Evolutionary conservation across 2,329 filamentous ascomycete species (phyloP).

Genomic region (Cordyceps cicadae): DNA sequence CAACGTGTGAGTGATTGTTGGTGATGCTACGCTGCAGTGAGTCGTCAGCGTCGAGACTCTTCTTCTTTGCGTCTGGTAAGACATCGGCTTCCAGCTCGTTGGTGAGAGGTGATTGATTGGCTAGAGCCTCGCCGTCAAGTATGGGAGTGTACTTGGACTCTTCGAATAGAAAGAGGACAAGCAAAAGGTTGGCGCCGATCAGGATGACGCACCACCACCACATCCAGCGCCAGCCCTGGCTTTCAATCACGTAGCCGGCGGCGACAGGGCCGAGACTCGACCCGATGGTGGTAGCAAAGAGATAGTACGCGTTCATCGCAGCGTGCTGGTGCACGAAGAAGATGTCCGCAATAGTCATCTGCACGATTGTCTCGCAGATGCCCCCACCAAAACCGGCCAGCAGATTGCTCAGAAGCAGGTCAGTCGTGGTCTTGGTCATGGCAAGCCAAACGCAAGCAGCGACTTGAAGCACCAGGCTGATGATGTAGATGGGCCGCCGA

Average conservation of each 20-base stretch:
- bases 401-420: constrained; percentile 34
- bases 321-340: constrained; percentile 41
- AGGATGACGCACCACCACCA: constrained; percentile 39
- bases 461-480: constrained; percentile 31
- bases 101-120: neutral
- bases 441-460: constrained; percentile 31
- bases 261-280: constrained; percentile 30
- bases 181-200: constrained; percentile 27
- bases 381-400: constrained; percentile 36
- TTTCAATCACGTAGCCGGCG: constrained; percentile 26
- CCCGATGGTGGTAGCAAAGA: neutral
- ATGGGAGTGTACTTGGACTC: constrained; percentile 26
- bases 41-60: neutral
- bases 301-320: constrained; percentile 37
- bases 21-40: constrained; percentile 10
- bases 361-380: constrained; percentile 34
- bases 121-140: neutral
- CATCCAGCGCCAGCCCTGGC: constrained; percentile 39
- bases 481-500: constrained; percentile 35
- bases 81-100: neutral
- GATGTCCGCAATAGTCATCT: constrained; percentile 39
- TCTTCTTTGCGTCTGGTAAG: neutral
- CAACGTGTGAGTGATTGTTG: constrained; percentile 12
- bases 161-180: constrained; percentile 33
- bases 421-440: constrained; percentile 29